phyloP scores from a whole-genome alignment of 2,329 filamentous ascomycete genomes.

The Cercospora nicotianae region DNA sequence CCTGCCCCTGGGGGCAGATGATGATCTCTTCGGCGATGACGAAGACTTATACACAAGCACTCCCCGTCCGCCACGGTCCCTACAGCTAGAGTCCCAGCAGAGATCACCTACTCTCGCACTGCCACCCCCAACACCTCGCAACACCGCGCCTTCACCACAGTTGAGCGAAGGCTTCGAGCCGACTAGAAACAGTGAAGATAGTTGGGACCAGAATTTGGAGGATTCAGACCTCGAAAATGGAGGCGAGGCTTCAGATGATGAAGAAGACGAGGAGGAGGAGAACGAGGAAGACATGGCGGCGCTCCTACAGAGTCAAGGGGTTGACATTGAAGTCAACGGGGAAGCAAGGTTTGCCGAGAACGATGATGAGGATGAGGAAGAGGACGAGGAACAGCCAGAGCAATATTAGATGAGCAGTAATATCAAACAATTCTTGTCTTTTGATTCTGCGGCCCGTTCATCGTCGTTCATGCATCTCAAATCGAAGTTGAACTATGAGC shows the following conservation, averaged over 20 bases:
- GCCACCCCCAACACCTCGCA: conserved; percentile 2
- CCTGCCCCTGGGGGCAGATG: background rate
- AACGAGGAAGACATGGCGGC: background rate
- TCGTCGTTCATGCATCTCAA: background rate
- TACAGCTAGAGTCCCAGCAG: background rate
- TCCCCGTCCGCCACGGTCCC: background rate
- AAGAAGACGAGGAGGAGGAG: background rate
- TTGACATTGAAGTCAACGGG: background rate
- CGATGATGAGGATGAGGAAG: background rate
- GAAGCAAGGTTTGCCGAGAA: background rate
- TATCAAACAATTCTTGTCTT: background rate
- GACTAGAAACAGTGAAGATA: background rate
- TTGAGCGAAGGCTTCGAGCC: background rate
- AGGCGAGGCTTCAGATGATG: background rate
- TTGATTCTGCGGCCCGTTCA: background rate
- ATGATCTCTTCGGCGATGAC: conserved; percentile 6
- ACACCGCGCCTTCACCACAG: background rate
- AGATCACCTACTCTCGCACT: background rate
- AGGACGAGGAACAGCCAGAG: background rate
- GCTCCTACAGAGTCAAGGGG: background rate
- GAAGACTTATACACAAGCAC: background rate
- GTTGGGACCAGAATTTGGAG: background rate
- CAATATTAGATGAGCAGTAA: background rate
- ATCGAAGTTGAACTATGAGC: background rate
- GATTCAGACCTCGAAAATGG: background rate